Conservation (phyloP, 2,329 filamentous ascomycete species). For the Cryphonectria naterciae region DNA sequence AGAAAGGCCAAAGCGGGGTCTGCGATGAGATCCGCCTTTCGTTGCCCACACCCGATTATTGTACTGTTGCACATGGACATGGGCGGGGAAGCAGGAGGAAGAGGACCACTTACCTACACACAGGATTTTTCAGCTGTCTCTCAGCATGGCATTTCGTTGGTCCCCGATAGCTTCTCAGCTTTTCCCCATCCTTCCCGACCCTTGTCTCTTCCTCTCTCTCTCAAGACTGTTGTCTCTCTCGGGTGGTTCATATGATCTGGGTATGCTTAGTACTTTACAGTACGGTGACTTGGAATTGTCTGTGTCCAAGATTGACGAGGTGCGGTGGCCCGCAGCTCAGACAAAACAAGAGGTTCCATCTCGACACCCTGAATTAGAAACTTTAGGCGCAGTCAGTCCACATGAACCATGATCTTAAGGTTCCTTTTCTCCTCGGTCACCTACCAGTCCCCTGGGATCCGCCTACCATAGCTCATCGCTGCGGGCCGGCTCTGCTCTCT, state of each 20-base stretch:
- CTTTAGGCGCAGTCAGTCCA: not conserved
- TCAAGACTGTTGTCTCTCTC: not conserved
- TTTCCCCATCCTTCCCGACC: conserved; percentile 13
- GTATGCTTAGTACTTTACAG: not conserved
- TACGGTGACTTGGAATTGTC: not conserved
- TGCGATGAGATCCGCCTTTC: not conserved
- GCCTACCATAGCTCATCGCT: conserved; percentile 1
- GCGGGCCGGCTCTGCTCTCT: conserved; percentile 2
- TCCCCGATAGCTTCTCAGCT: conserved; percentile 2
- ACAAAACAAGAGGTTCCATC: conserved; percentile 15
- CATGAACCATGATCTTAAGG: not conserved
- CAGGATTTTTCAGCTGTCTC: conserved; percentile 18
- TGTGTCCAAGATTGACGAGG: not conserved
- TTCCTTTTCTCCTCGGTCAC: not conserved
- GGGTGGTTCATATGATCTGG: not conserved
- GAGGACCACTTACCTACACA: conserved; percentile 1
- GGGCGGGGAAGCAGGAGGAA: not conserved
- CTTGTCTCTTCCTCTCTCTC: not conserved
- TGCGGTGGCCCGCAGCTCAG: not conserved
- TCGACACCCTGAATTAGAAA: conserved; percentile 18
- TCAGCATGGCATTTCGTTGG: conserved; percentile 16
- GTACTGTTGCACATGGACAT: not conserved
- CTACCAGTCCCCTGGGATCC: not conserved
- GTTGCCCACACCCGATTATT: not conserved
- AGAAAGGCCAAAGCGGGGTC: not conserved